phyloP scores from a whole-genome alignment of 2,329 filamentous ascomycete species.

The Botrytis aclada region DNA sequence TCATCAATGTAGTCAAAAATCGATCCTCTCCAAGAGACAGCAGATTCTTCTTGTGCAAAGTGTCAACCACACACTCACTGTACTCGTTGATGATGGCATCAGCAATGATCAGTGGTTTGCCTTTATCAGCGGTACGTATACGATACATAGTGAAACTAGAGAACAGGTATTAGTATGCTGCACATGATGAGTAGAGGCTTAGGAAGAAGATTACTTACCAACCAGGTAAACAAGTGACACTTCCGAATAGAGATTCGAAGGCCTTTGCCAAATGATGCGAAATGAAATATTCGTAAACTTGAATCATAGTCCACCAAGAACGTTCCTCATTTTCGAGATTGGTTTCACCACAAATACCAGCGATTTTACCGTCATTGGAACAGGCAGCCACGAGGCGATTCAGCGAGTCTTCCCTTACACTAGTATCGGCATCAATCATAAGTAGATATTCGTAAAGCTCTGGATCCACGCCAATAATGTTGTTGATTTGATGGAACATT shows the following conservation, averaged over 20 bases:
- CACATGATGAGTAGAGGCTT: neutral
- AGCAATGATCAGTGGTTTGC: constrained; percentile 89
- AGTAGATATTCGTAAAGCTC: constrained; percentile 96
- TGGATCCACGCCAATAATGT: constrained; percentile 96
- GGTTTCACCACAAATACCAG: constrained; percentile 95
- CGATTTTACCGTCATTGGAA: constrained; percentile 91
- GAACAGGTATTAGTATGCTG: constrained; percentile 39
- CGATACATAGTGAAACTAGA: constrained; percentile 98
- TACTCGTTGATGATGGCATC: constrained; percentile 88
- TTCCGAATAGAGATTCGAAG: constrained; percentile 96
- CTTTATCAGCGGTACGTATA: constrained; percentile 87
- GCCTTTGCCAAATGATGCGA: constrained; percentile 96
- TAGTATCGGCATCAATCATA: constrained; percentile 97
- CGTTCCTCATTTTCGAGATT: constrained; percentile 92
- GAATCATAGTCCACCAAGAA: constrained; percentile 99
- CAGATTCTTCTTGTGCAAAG: constrained; percentile 90
- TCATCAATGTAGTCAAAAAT: constrained; percentile 96
- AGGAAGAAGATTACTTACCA: constrained; percentile 63
- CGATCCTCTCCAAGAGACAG: constrained; percentile 94
- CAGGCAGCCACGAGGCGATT: constrained; percentile 91
- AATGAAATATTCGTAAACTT: constrained; percentile 99
- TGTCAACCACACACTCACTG: constrained; percentile 84
- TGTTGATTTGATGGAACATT: constrained; percentile 99
- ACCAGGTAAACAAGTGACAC: constrained; percentile 97
- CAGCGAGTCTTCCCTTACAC: constrained; percentile 84